Base-by-base conservation (phyloP, 805 yeast species). In the Lachancea cidri region DNA sequence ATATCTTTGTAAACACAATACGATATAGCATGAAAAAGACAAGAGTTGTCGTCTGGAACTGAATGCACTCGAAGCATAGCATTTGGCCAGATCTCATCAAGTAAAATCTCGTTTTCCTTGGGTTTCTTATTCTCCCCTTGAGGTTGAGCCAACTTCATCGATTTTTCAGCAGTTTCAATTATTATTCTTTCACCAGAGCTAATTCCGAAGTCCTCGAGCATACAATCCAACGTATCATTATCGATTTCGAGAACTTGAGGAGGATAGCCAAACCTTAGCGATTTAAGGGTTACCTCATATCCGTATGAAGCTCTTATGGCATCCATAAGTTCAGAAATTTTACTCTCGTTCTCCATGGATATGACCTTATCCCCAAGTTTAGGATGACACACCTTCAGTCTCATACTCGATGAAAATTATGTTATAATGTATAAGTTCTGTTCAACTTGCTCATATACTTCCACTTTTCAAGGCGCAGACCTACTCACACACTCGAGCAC, bases 21-120 rank as follows among this genome's bases (percentile, higher is more conserved):
- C 2, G 79, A 68, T 2, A 84, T 67, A 0, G 89, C 71, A 50
- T 83, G 77, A 64, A 84, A 84, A 40, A 84, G 62, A 55, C 94
- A 84, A 6, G 91, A 81, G 55, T 84, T 84, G 58, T 84, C 91
- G 55, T 84, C 88, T 0, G 85, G 82, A 42, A 83, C 76, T 37
- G 74, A 72, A 20, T 85, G 71, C 5, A 81, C 64, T 6, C 72
- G 68, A 15, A 79, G 51, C 15, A 35, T 35, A 2, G 27, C 17
- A 19, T 24, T 20, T 14, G 44, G 36, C 39, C 39, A 41, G 11
- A 41, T 32, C 2, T 29, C 39, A 4, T 30, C 36, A n/a, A 41
- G 19, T 5, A 39, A 36, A 4, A 41, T 39, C 31, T 39, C 38
- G 24, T 39, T 35, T 30, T 39, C 39, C 20, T 35, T 29, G 7